Base-by-base conservation (phyloP, 106 monocot genomes). In the Cymbidium sinense region DNA sequence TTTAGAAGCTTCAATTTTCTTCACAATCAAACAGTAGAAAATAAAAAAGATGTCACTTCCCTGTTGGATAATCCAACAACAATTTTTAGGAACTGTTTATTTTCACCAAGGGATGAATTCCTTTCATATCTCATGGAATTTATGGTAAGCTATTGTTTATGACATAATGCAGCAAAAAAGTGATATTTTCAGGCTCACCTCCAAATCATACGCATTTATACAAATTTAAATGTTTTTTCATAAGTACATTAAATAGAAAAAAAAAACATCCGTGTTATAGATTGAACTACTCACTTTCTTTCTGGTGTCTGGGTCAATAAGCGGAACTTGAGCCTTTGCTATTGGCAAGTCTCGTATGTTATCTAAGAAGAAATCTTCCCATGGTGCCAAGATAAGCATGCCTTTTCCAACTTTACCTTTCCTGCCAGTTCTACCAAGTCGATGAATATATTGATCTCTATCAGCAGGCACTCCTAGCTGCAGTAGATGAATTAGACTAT, bases 361-460 rank as follows among this genome's bases (percentile, higher is more conserved):
- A 75, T 73, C 44, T 23, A 93, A 73, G 78, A 90, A 93, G 85
- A 84, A 93, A 12, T 86, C 86, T 79, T 93, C 93, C 93, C 93
- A 90, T 77, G 90, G 93, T 82, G 93, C 90, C 78, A 93, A 71
- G 34, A 93, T 52, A 77, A 93, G 70, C 69, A 93, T 81, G 70
- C 93, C 90, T 64, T 80, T 77, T 75, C 93, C 93, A 81, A 85
- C 90, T 51, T 90, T 90, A 27, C 93, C 93, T 86, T 86, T 86
- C 71, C 93, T 79, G 50, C 93, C 93, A 73, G 90, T 93, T 86
- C 90, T 90, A 76, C 93, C 93, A 73, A 93, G 87, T 77, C 93
- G 70, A 82, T 93, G 93, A n/a, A 93, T 90, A 58, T 93, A 93
- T 76, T 93, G 93, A 51, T 93, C 88, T 78, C 93, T 88, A 29